Evolutionary conservation across 192 early-diverging fungal genomes (phyloP), one percentile per base, ranked within the genome.

Genomic region (Geranomyces michiganensis): DNA sequence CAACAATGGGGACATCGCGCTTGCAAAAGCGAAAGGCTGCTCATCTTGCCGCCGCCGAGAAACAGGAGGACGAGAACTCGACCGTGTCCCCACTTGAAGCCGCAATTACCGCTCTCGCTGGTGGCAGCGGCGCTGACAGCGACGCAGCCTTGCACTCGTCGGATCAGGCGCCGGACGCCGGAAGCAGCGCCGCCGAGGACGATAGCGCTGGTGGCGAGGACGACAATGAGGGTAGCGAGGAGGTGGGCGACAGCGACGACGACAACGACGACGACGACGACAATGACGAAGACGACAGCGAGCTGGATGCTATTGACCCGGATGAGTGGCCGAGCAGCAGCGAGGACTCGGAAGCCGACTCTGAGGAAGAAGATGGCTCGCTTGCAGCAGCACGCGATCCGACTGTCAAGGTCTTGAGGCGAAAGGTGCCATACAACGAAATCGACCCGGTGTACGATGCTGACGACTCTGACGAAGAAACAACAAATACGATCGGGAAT

Each of bases 371-470:
- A 8, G 79, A 67, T 33, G 78, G 62, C 73, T 62, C 15, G 26
- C 9, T 29, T 21, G 22, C 36, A 41, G 36, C 36, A 41, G 4
- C 17, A 7, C 51, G 51, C 51, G 51, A 53, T 17, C 17, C 26
- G 24, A 36, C 19, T 9, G 43, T 74, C 15, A 33, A 43, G 14
- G 66, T 65, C 22, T 44, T 73, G 21, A 43, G 78, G 53, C 32
- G 65, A 29, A 61, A 63, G 10, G 44, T 72, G 32, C 56, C 65
- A 56, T 62, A 53, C 48, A 92, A 94, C 7, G 93, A 95, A 72
- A 99, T 99, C 75, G 91, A 94, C 30, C 83, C 95, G n/a, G 86
- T 85, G 17, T 98, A 98, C 76, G 94, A 93, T 63, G 92, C 89
- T 75, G 97, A 99, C 72, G 88, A 90, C 4, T 96, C 95, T 0